Percentiles rank a stretch among this genome's conserved stretches.
phyloP scores from a whole-genome alignment of 768 basidiomycete genomes.

The Hypholoma sublateritium region DNA sequence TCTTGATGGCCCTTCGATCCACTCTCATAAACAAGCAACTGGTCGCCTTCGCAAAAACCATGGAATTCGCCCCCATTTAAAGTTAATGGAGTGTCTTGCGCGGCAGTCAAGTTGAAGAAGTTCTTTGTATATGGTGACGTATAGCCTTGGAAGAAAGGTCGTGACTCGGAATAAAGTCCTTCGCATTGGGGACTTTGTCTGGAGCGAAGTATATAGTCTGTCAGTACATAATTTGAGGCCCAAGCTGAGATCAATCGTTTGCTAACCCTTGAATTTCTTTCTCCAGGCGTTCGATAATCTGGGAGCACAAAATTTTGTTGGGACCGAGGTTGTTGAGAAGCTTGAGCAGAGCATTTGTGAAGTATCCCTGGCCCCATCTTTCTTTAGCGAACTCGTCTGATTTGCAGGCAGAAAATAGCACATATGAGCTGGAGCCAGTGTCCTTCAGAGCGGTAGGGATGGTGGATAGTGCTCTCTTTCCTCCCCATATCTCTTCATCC shows the following conservation, averaged over 20 bases:
- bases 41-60: not conserved
- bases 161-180: not conserved
- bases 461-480: not conserved
- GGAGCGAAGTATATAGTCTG: not conserved
- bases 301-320: not conserved
- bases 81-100: not conserved
- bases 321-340: not conserved
- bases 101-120: not conserved
- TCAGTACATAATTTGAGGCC: not conserved
- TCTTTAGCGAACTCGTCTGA: not conserved
- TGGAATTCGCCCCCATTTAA: not conserved
- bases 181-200: conserved; percentile 2
- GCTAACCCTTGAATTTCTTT: not conserved
- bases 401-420: not conserved
- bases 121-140: not conserved
- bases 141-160: not conserved
- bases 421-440: not conserved
- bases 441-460: not conserved
- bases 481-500: not conserved
- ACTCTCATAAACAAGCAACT: not conserved
- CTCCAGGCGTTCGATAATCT: not conserved
- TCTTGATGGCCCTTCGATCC: not conserved
- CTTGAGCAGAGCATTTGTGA: not conserved
- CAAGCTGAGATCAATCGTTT: not conserved
- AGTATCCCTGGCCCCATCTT: not conserved